These are phyloP conservation scores for Sarocladium kiliense DNA, from an alignment of 2,329 filamentous ascomycete species.

Conservation along the genomic window DNA sequence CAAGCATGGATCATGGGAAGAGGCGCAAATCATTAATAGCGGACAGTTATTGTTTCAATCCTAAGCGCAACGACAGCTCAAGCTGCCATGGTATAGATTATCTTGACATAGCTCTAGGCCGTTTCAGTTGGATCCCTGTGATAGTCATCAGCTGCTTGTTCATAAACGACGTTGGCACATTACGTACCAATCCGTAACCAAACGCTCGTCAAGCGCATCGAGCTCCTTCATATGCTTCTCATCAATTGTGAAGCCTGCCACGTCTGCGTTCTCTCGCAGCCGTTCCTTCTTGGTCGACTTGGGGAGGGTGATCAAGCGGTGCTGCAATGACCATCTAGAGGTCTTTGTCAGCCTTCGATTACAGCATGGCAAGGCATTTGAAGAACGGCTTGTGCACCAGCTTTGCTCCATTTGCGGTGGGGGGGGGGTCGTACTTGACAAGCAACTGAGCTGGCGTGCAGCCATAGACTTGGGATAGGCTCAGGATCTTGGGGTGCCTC, in stretches of 20 bases:
- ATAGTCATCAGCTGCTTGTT: background rate
- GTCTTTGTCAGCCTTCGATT: background rate
- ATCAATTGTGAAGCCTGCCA: constrained; percentile 56
- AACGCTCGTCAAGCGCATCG: constrained; percentile 63
- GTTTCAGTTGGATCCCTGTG: constrained; percentile 26
- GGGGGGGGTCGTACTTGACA: constrained; percentile 39
- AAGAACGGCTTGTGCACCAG: background rate
- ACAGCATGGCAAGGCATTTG: background rate
- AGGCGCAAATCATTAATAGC: background rate
- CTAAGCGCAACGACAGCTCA: background rate
- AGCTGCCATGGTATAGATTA: background rate
- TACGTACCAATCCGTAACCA: constrained; percentile 63
- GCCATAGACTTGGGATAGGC: constrained; percentile 60
- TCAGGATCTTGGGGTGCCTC: constrained; percentile 57
- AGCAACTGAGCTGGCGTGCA: constrained; percentile 70
- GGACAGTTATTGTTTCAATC: background rate
- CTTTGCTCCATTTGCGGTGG: no score
- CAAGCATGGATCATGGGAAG: background rate
- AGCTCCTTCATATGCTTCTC: constrained; percentile 57
- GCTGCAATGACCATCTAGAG: constrained; percentile 67
- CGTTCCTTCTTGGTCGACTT: constrained; percentile 63
- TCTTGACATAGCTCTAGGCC: constrained; percentile 13
- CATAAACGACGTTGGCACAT: background rate
- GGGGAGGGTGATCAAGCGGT: constrained; percentile 66
- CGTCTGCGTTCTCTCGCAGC: constrained; percentile 59